A percentile compares a stretch with the other conserved stretches of the same genome.
Conservation (phyloP, 2,329 filamentous ascomycete genomes). For the Cadophora sp. region DNA sequence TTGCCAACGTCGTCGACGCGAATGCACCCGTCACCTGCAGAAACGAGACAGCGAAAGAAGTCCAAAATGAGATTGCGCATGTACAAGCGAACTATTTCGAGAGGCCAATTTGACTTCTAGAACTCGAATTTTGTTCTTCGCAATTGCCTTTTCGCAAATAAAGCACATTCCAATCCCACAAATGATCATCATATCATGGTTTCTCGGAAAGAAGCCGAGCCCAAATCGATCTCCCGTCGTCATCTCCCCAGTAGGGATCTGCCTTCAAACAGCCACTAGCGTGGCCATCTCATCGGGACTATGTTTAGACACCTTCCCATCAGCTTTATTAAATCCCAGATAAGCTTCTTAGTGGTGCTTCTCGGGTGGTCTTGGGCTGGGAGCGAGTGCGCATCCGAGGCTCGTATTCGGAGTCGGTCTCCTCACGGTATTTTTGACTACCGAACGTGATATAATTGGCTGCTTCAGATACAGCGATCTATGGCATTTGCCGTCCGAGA, state of each 20-base stretch:
- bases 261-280: neutral
- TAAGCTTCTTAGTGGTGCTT: neutral
- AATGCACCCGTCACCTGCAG: neutral
- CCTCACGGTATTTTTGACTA: neutral
- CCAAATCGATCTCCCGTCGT: neutral
- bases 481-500: constrained; percentile 5
- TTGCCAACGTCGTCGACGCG: neutral
- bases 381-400: neutral
- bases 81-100: neutral
- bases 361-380: neutral
- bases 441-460: neutral
- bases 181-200: neutral
- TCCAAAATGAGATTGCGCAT: neutral
- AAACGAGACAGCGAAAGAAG: neutral
- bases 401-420: neutral
- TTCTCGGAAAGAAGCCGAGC: neutral
- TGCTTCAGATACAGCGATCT: neutral
- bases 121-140: neutral
- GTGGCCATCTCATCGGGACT: neutral
- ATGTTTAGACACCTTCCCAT: neutral
- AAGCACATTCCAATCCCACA: neutral
- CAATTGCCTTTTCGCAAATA: neutral
- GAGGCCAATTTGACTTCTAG: neutral
- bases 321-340: neutral
- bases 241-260: neutral